Evolutionary conservation across 495 filamentous ascomycete genomes (phyloP), one percentile per base, ranked within the genome.

Genomic region (Tuber microsphaerosporum): DNA sequence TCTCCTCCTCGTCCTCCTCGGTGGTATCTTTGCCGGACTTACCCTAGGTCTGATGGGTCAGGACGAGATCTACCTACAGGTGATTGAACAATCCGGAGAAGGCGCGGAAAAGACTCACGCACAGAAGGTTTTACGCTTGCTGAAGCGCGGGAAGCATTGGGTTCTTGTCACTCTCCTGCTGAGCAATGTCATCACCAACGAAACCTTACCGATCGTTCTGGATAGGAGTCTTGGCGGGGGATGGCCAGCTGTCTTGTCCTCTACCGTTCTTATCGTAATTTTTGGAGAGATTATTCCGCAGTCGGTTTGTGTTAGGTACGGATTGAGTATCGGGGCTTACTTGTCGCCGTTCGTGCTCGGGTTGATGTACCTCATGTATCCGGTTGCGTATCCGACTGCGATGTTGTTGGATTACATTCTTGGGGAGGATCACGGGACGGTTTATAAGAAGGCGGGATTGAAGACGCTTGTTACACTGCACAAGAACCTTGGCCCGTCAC

Each of bases 171-270:
- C 95, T 19, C 86, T 99, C 44, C 88, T 99, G 6, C 85, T 99
- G 71, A 92, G 93, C 80, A 99, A 99, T 84, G 95, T 98, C 81
- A 97, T 99, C 80, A 97, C 97, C 71, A 99, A 99, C 84, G 95
- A 98, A 85, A 95, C 95, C 0, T 88, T 99, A 12, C 95, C 95
- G 39, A 97, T 99, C 72, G 92, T 98, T 34, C 88, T 99, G 22
- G 95, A 99, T 84, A 88, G 96, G 45, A 94, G 92, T 74, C 88
- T 99, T 26, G 95, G 95, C 61, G 96, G 95, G 74, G 95, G 95
- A 72, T 94, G 94, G 88, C 94, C 95, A 20, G 95, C 95, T 71
- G 94, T 97, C 22, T 86, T 98, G 51, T 92, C 94, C 78, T 93
- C 92, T 86, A 99, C 95, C 0, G 89, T 94, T 22, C 85, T 98